Base-by-base conservation (phyloP, 2,329 filamentous ascomycete species). In the Cephalotrichum gorgonifer region DNA sequence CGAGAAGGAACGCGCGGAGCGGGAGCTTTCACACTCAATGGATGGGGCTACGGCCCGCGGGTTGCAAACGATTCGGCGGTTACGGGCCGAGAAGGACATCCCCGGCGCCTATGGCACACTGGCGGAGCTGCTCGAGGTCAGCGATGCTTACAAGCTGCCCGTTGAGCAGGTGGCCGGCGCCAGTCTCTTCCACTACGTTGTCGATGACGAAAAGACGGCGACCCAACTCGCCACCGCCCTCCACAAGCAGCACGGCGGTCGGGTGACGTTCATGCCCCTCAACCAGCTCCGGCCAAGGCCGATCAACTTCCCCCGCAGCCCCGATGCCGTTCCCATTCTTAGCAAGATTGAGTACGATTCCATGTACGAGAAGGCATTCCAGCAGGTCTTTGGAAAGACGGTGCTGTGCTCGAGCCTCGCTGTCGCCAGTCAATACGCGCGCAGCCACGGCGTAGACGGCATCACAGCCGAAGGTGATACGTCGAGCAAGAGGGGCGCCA, bases 391-490 rank as follows among this genome's bases (percentile, higher is more conserved):
- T 66, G 93, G 90, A 43, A 94, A 88, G 65, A 93, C 88, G 0
- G 88, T 98, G 47, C 85, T 98, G 50, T 97, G 93, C 56, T 90
- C 91, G 3, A 95, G 88, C 56, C 71, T 98, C 53, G 80, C 86
- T 44, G 80, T 95, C 51, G 93, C 90, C 44, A 81, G 86, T 12
- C 89, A 96, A 60, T 96, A 96, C 62, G 88, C 93, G 22, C 81
- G 91, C 59, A 95, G 86, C 58, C 91, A 97, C 59, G 86, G 86
- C 17, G 83, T 97, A 23, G 89, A 89, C 58, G 90, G 88, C 30
- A 95, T 98, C 55, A 98, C 93, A 0, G 86, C 88, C 3, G 90
- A 97, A 50, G 93, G 93, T 64, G 91, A 97, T 65, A 88, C 88
- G 28, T 90, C 89, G 1, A 94, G 96, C 68, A 95, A 94, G 69